These are phyloP conservation scores for Pelargonium citronellum DNA, from an alignment of 441 rosid genomes.

Conservation along the genomic window DNA sequence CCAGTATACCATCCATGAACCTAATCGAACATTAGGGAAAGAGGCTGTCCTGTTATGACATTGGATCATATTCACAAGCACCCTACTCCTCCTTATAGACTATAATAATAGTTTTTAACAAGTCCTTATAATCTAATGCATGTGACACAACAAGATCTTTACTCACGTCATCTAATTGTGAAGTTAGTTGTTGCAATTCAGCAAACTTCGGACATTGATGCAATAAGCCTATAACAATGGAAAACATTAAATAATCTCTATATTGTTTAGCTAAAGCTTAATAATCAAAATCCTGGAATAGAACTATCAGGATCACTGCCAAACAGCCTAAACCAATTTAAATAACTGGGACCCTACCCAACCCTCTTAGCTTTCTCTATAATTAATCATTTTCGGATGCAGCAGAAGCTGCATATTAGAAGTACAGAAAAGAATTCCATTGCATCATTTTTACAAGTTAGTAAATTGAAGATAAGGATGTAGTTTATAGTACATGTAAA, in stretches of 20 bases:
- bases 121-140: not conserved
- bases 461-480: not conserved
- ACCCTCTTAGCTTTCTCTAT: not conserved
- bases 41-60: not conserved
- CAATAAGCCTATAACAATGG: not conserved
- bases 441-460: not conserved
- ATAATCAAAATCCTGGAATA: not conserved
- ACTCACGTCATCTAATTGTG: not conserved
- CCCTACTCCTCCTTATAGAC: not conserved
- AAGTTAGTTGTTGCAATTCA: not conserved
- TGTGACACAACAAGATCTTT: not conserved
- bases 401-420: not conserved
- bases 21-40: not conserved
- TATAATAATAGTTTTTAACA: not conserved
- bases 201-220: not conserved
- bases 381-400: not conserved
- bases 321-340: not conserved
- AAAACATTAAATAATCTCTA: not conserved
- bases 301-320: not conserved
- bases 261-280: not conserved
- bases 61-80: not conserved
- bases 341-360: not conserved
- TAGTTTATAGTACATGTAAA: conserved; percentile 54
- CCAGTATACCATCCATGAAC: not conserved
- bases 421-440: not conserved